Percentiles rank a stretch among this genome's conserved stretches.
These are phyloP conservation scores for Crithidia fasciculata DNA, from an alignment of 208 protist species.

Conservation along the genomic window DNA sequence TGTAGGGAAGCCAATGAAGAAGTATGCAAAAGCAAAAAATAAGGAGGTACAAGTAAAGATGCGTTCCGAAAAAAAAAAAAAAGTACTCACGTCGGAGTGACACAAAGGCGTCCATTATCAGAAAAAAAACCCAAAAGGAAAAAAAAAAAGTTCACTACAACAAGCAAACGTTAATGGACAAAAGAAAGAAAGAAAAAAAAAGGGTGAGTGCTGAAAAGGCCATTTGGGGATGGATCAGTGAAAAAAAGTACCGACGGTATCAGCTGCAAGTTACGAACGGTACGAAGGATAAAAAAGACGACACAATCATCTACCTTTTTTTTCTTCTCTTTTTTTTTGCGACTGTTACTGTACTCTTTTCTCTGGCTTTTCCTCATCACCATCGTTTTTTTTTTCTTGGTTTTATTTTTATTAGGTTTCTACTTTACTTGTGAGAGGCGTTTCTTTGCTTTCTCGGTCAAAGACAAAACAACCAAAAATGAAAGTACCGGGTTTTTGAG, in stretches of 20 bases:
- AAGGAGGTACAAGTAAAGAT: slow-evolving; percentile 13
- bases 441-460: neutral
- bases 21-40: slow-evolving; percentile 17
- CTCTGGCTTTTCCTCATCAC: neutral
- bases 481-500: neutral
- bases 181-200: slow-evolving; percentile 7
- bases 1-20: slow-evolving; percentile 26
- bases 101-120: slow-evolving; percentile 18
- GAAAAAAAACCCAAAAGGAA: slow-evolving; percentile 15
- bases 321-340: neutral
- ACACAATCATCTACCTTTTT: slow-evolving; percentile 1
- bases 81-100: neutral
- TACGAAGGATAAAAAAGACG: no score
- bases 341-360: neutral
- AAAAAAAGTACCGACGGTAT: neutral
- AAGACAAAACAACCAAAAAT: slow-evolving; percentile 7
- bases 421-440: neutral
- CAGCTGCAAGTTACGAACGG: no score
- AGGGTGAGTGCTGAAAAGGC: neutral
- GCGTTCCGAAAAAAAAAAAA: slow-evolving; percentile 5
- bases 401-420: slow-evolving; percentile 7
- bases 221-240: neutral
- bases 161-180: neutral
- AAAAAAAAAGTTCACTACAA: neutral
- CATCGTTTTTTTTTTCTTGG: slow-evolving; percentile 12